These are phyloP conservation scores for Corymbia citriodora DNA, from an alignment of 441 rosid genomes.

Conservation along the genomic window DNA sequence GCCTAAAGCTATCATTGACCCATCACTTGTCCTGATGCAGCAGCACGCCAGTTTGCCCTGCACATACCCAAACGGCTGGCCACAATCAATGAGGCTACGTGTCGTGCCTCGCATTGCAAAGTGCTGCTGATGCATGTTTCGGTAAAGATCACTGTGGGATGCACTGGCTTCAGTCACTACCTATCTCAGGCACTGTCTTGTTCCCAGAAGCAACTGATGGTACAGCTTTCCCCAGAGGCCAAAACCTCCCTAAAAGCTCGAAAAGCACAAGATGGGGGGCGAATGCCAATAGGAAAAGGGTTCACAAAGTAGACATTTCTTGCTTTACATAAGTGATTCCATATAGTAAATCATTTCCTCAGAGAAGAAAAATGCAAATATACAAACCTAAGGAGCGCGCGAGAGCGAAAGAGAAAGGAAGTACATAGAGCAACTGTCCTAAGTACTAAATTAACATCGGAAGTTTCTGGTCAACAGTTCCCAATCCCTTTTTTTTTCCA, in stretches of 20 bases:
- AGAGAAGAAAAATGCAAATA: neutral
- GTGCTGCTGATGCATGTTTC: neutral
- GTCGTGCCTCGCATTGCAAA: neutral
- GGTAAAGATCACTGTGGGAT: neutral
- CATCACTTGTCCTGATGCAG: neutral
- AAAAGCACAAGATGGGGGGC: neutral
- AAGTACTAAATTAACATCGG: conserved; percentile 6
- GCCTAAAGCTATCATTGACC: neutral
- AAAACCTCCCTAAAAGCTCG: neutral
- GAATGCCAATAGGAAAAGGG: neutral
- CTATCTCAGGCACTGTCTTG: neutral
- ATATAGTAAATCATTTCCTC: neutral
- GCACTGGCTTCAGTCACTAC: neutral
- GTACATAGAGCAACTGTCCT: conserved; percentile 20
- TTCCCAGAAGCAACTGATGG: neutral
- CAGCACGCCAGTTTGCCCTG: neutral
- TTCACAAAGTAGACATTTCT: neutral
- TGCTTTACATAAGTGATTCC: neutral
- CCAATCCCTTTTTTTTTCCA: neutral
- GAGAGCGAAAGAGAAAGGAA: neutral
- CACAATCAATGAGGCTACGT: neutral
- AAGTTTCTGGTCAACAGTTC: conserved; percentile 25
- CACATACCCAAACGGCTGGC: neutral
- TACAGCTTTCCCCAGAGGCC: neutral
- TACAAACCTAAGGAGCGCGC: neutral